Base-by-base conservation (phyloP, 306 rosid species). In the Gastrolobium bilobum region DNA sequence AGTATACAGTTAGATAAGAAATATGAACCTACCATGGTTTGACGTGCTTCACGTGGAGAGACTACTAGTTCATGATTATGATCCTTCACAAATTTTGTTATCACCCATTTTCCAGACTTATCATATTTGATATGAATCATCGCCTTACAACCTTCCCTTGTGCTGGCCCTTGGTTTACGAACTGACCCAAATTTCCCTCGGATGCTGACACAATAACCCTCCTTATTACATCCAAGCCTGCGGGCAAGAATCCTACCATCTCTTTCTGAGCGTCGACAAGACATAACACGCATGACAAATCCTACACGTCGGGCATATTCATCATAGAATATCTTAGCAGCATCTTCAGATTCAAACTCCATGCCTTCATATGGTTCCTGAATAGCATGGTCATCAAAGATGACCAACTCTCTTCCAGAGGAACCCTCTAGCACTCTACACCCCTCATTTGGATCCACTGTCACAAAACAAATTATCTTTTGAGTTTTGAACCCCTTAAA, bases 281-380 rank as follows among this genome's bases (percentile, higher is more conserved):
- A 92, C 98, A 94, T 94, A 62, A 94, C 98, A 4, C 97, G 97
- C 97, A 94, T 94, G 67, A 90, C 97, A 85, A 94, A 94, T 71
- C 98, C 97, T 40, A 94, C 62, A 30, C 51, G 86, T 7, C 97
- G 88, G 10, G 98, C 89, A 79, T 94, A 94, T 79, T 94, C 96
- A 75, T 94, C 98, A 62, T 94, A 94, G 81, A 94, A 94, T 66
- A 94, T 86, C 84, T 92, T 94, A 65, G 97, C 98, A 82, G 95
- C 94, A 86, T 94, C 98, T 88, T 94, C 98, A 61, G 98, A 90
- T 47, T 86, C 94, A 66, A 94, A 94, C 79, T 89, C 97, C 97
- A 89, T 89, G 52, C 98, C 97, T 82, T 88, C 95, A 10, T 81
- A 90, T 59, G 97, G 99, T 72, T 94, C 97, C 68, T 84, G 75